Evolutionary conservation across 2,329 filamentous ascomycete species (phyloP).

Genomic region (Cordyceps tenuipes): DNA sequence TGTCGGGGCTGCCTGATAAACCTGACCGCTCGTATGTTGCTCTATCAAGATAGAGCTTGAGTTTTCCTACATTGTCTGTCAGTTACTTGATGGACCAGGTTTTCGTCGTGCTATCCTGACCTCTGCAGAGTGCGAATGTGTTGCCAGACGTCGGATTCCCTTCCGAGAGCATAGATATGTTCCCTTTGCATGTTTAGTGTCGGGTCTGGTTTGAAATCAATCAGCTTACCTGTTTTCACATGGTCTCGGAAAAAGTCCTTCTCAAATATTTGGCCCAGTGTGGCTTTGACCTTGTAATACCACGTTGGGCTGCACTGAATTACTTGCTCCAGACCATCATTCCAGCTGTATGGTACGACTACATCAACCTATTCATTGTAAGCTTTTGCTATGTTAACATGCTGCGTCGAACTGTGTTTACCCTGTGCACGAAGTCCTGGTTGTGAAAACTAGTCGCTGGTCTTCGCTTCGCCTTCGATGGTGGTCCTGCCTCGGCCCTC

Average conservation of each 20-base stretch:
- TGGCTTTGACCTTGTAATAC: slow-evolving; percentile 66
- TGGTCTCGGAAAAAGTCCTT: slow-evolving; percentile 75
- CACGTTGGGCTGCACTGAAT: slow-evolving; percentile 28
- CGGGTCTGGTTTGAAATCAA: background rate
- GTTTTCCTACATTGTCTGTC: slow-evolving; percentile 41
- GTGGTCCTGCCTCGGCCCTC: background rate
- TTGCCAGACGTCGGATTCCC: slow-evolving; percentile 63
- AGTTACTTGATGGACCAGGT: background rate
- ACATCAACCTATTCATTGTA: slow-evolving; percentile 50
- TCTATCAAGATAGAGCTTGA: slow-evolving; percentile 72
- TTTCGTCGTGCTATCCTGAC: slow-evolving; percentile 29
- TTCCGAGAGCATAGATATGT: slow-evolving; percentile 76
- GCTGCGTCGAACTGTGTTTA: background rate
- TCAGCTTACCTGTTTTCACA: slow-evolving; percentile 61
- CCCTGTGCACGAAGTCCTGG: slow-evolving; percentile 49
- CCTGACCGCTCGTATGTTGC: slow-evolving; percentile 78
- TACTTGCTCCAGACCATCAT: slow-evolving; percentile 45
- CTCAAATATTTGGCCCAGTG: slow-evolving; percentile 61
- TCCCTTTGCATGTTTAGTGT: slow-evolving; percentile 41
- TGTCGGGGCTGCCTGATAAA: slow-evolving; percentile 62
- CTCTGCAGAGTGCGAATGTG: slow-evolving; percentile 61
- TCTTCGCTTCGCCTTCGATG: background rate
- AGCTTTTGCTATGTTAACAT: background rate
- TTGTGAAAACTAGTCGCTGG: background rate
- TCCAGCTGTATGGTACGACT: slow-evolving; percentile 60